Conservation (phyloP, 176 grass and related monocot species). For the Triticum urartu region DNA sequence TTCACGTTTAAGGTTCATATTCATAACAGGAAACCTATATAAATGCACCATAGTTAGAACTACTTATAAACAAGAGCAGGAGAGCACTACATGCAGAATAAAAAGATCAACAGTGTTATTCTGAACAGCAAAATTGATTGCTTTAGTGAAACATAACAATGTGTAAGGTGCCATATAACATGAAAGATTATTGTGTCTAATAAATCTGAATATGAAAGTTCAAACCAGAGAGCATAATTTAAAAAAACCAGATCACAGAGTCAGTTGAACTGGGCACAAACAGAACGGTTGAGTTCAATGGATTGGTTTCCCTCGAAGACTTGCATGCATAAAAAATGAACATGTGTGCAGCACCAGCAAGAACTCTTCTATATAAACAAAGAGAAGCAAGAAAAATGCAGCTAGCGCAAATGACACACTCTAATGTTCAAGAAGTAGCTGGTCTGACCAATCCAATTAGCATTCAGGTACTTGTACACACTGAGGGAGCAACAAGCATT, state of each 20-base stretch:
- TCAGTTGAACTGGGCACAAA: background rate
- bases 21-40: slow-evolving; percentile 3
- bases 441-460: background rate
- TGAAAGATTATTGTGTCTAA: background rate
- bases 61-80: background rate
- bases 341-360: slow-evolving; percentile 2
- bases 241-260: background rate
- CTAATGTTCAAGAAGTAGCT: background rate
- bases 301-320: background rate
- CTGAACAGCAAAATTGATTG: background rate
- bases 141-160: background rate
- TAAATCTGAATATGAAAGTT: slow-evolving; percentile 7
- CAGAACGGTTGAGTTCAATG: background rate
- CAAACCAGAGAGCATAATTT: background rate
- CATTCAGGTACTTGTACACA: background rate
- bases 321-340: background rate
- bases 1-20: slow-evolving; percentile 13
- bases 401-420: background rate
- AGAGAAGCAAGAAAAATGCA: slow-evolving; percentile 6
- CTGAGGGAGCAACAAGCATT: background rate
- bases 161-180: background rate
- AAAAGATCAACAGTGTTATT: background rate
- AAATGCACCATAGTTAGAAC: background rate
- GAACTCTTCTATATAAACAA: background rate
- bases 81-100: background rate